Percentiles rank a stretch among this genome's conserved stretches.
Conservation (phyloP, 2,329 filamentous ascomycete species). For the Epichloe coenophiala region DNA sequence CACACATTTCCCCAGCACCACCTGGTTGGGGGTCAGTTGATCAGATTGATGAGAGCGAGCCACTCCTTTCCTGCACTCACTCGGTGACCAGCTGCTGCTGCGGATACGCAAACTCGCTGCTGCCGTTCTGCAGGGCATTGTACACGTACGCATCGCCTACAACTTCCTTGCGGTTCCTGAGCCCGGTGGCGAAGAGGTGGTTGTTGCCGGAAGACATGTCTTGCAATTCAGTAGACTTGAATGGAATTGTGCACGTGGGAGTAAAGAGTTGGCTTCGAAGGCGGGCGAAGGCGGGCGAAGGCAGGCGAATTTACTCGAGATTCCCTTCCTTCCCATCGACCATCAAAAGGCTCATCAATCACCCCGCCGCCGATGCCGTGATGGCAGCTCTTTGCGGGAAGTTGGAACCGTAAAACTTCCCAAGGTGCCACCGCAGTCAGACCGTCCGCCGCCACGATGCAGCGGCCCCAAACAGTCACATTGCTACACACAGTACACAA, state of each 20-base stretch:
- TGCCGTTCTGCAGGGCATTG: conserved; percentile 34
- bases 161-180: conserved; percentile 43
- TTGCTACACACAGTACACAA: neutral
- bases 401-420: too few relatives aligned
- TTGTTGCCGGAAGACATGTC: neutral
- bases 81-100: conserved; percentile 47
- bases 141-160: conserved; percentile 46
- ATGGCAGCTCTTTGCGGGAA: too few relatives aligned
- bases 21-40: neutral
- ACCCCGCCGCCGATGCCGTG: too few relatives aligned
- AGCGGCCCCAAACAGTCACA: neutral
- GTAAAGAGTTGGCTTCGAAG: too few relatives aligned
- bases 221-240: too few relatives aligned
- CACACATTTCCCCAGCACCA: conserved; percentile 47
- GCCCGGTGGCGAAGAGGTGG: conserved; percentile 40
- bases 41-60: too few relatives aligned
- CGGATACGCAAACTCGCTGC: neutral
- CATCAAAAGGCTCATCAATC: too few relatives aligned
- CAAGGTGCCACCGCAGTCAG: too few relatives aligned
- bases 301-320: too few relatives aligned
- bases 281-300: too few relatives aligned
- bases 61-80: neutral
- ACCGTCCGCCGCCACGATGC: neutral
- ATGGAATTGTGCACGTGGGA: too few relatives aligned
- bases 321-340: too few relatives aligned